Evolutionary conservation across 805 yeast species (phyloP).

Genomic region (Saturnispora halmiae): DNA sequence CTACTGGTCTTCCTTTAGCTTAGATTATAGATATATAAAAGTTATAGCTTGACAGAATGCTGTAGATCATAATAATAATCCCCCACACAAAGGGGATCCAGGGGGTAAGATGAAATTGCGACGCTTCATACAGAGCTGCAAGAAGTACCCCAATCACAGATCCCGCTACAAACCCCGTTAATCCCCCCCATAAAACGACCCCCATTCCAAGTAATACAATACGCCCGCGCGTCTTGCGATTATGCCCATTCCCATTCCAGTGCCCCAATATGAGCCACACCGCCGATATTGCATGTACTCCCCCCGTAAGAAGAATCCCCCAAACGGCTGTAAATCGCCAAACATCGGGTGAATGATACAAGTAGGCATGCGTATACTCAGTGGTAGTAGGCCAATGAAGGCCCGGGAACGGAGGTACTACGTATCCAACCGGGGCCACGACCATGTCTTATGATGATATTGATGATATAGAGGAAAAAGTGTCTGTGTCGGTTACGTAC

Average conservation of each 20-base stretch:
- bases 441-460: too few species aligned
- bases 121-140: constrained; percentile 69
- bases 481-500: too few species aligned
- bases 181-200: constrained; percentile 47
- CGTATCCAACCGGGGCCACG: constrained; percentile 67
- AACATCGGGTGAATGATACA: constrained; percentile 63
- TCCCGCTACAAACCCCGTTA: constrained; percentile 65
- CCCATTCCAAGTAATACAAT: constrained; percentile 35
- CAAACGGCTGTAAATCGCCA: constrained; percentile 80
- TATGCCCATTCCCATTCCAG: constrained; percentile 26
- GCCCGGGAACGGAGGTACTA: constrained; percentile 73
- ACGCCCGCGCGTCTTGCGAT: too few species aligned
- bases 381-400: constrained; percentile 47
- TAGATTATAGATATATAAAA: constrained; percentile 21
- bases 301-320: constrained; percentile 61
- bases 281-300: constrained; percentile 59
- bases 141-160: constrained; percentile 67
- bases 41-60: constrained; percentile 59
- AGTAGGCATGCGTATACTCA: constrained; percentile 40
- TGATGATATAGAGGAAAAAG: too few species aligned
- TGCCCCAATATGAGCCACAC: constrained; percentile 46
- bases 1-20: constrained; percentile 46
- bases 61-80: constrained; percentile 54
- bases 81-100: constrained; percentile 93
- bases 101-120: constrained; percentile 79